Evolutionary conservation across 352 stramenopile species (phyloP).

Genomic region (Pythium utonaiense): DNA sequence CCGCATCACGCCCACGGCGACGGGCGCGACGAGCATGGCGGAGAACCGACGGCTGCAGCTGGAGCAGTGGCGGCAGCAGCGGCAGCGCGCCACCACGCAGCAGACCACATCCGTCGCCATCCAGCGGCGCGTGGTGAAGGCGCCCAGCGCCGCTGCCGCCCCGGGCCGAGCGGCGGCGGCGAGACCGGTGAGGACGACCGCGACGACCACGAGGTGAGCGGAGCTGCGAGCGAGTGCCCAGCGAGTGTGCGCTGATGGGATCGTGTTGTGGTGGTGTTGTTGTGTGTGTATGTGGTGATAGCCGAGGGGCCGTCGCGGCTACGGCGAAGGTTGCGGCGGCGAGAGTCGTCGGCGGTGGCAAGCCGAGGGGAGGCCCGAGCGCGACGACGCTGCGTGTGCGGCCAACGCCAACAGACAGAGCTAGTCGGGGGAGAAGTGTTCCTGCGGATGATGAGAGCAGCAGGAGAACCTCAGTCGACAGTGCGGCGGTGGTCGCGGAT

Average conservation of each 20-base stretch:
- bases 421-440: not conserved
- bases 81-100: constrained; percentile 20
- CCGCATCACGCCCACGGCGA: not conserved
- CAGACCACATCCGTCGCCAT: constrained; percentile 15
- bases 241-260: too few species aligned
- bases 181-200: not conserved
- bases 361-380: too few species aligned
- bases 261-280: too few species aligned
- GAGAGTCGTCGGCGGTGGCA: not conserved
- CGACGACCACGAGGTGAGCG: not conserved
- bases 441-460: not conserved
- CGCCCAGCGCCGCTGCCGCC: constrained; percentile 5
- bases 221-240: not conserved
- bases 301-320: not conserved
- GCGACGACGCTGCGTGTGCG: not conserved
- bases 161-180: not conserved
- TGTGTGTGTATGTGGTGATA: not conserved
- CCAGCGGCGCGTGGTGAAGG: constrained; percentile 19
- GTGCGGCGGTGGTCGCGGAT: not conserved
- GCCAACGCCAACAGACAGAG: not conserved
- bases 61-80: constrained; percentile 61
- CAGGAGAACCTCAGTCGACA: not conserved
- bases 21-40: constrained; percentile 28
- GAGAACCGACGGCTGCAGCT: constrained; percentile 56
- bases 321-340: not conserved